Base-by-base conservation (phyloP, 2,329 filamentous ascomycete species). In the Sporothrix humicola region DNA sequence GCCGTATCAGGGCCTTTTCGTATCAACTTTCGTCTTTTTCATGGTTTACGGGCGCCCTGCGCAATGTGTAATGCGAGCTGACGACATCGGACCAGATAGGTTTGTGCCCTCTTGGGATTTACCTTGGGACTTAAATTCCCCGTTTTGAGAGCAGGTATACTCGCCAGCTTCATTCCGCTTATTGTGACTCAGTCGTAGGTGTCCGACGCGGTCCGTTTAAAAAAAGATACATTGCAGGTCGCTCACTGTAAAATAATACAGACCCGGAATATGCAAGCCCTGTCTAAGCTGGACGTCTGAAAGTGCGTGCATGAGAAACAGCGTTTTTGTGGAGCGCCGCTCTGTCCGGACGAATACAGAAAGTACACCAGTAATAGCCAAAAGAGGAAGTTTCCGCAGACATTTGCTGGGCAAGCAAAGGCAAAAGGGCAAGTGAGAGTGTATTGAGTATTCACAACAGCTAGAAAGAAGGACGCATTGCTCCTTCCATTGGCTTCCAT, bases 321-420 rank as follows among this genome's bases (percentile, higher is more conserved):
- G 68, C 59, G 58, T 59, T 46, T 37, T 54, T 58, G 42, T 71
- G 66, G 65, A 68, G 46, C 63, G 7, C 15, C 23, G 46, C 13
- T 17, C 44, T 68, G 6, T 31, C 61, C 42, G 42, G 42, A 15
- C 61, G 65, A 48, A 66, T 66, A 66, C 42, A 68, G 23, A 37
- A 52, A 37, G 65, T 26, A 31, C 9, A 52, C 12, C 46, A 37
- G 23, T 31, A 31, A 68, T 63, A 26, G 59, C 68, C 72, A n/a
- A 68, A 73, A 58, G 37, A 66, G 72, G 72, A 73, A 73, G 66
- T 73, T 71, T 58, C 46, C 20, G 17, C 65, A 70, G 23, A 42
- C 20, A 31, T 37, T 37, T n/a, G 68, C 44, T 20, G n/a, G 46
- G 61, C 42, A 68, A 50, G 31, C 31, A 37, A 17, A 54, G 50